Conservation (phyloP, 2,329 filamentous ascomycete genomes). For the Trematosphaeria pertusa region DNA sequence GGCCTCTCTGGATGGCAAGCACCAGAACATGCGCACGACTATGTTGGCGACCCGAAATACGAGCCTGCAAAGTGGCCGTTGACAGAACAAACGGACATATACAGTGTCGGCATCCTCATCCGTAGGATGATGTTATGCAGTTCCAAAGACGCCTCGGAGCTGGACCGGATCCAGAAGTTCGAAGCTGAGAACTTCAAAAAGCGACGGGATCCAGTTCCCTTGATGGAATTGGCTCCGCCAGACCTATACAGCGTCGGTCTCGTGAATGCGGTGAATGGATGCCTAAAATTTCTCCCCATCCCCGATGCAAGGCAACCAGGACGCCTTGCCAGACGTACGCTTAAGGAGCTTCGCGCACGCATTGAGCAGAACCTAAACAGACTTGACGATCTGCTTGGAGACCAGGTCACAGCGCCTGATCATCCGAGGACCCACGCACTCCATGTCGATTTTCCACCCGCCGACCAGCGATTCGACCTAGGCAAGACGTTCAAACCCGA, state of each 20-base stretch:
- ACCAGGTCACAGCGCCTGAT: background rate
- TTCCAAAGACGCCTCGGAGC: background rate
- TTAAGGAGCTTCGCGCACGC: background rate
- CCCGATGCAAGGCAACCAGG: too few species aligned
- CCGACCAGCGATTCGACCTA: constrained; percentile 1
- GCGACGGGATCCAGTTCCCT: background rate
- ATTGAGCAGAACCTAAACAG: background rate
- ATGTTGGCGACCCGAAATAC: too few species aligned
- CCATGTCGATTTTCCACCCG: background rate
- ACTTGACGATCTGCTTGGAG: background rate
- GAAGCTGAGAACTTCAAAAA: background rate
- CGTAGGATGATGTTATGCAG: constrained; percentile 10
- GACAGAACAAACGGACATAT: constrained; percentile 4
- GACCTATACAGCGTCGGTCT: constrained; percentile 2
- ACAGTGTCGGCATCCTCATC: constrained; percentile 3
- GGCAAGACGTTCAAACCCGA: background rate
- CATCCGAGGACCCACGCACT: background rate
- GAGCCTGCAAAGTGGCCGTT: constrained; percentile 1
- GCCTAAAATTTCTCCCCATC: background rate
- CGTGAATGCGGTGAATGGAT: constrained; percentile 1
- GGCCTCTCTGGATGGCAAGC: too few species aligned
- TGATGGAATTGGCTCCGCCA: background rate
- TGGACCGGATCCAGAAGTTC: background rate
- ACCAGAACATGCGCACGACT: too few species aligned
- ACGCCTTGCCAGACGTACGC: constrained; percentile 3